Conservation (phyloP, 2,329 filamentous ascomycete genomes). For the Dothistroma pini region DNA sequence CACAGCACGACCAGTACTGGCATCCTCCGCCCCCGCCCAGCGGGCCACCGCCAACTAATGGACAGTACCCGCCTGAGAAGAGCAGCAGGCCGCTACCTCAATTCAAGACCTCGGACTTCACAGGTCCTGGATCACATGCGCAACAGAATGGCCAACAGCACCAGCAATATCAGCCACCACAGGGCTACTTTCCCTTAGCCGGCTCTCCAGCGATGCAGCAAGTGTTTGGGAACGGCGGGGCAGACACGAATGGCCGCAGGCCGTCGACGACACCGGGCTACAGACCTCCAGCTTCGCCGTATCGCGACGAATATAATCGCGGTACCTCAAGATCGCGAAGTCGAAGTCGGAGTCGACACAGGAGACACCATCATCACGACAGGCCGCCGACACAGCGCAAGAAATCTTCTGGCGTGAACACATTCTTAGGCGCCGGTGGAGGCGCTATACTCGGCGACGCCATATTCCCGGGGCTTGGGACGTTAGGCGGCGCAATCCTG, state of each 20-base stretch:
- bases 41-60: slow-evolving; percentile 16
- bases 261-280: slow-evolving; percentile 17
- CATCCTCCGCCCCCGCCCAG: slow-evolving; percentile 23
- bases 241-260: slow-evolving; percentile 7
- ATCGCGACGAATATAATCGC: slow-evolving; percentile 12
- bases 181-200: slow-evolving; percentile 12
- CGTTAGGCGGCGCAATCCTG: slow-evolving; percentile 37
- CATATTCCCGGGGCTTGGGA: slow-evolving; percentile 43
- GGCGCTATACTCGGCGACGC: slow-evolving; percentile 44
- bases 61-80: slow-evolving; percentile 19
- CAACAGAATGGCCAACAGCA: slow-evolving; percentile 16
- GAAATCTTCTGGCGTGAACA: slow-evolving; percentile 31
- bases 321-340: slow-evolving; percentile 16
- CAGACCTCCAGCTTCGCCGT: slow-evolving; percentile 16
- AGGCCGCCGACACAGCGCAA: slow-evolving; percentile 17
- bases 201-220: slow-evolving; percentile 15
- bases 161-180: slow-evolving; percentile 17
- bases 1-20: slow-evolving; percentile 19
- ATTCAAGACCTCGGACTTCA: slow-evolving; percentile 16
- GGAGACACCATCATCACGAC: slow-evolving; percentile 21
- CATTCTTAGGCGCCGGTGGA: slow-evolving; percentile 44
- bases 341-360: slow-evolving; percentile 23
- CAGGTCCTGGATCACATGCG: not conserved
- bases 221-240: slow-evolving; percentile 12
- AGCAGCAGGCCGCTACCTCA: slow-evolving; percentile 11